phyloP scores from a whole-genome alignment of 768 basidiomycete genomes.

The Tricholomella constricta region DNA sequence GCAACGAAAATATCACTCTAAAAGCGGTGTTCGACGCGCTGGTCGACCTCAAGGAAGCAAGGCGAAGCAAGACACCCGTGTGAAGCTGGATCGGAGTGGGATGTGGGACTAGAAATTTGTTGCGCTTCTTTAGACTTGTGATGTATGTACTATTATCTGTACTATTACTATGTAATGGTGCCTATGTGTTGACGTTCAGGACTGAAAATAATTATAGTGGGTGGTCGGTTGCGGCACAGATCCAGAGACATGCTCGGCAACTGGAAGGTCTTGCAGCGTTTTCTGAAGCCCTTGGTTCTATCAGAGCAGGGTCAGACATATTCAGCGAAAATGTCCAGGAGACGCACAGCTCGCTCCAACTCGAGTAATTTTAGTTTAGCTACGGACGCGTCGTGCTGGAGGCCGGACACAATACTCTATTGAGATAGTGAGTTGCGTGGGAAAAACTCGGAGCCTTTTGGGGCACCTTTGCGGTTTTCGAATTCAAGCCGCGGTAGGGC shows the following conservation, averaged over 20 bases:
- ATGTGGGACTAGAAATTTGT: conserved; percentile 52
- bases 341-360: conserved; percentile 65
- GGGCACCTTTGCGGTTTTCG: conserved; percentile 71
- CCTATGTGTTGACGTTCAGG: background rate
- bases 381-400: conserved; percentile 65
- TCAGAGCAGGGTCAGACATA: background rate
- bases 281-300: conserved; percentile 35
- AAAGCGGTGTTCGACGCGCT: conserved; percentile 59
- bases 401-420: conserved; percentile 73
- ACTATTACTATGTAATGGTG: background rate
- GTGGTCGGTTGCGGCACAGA: background rate
- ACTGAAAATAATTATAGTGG: conserved; percentile 2
- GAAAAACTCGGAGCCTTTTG: background rate
- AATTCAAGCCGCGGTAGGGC: conserved; percentile 70
- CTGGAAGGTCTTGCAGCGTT: conserved; percentile 2
- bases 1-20: conserved; percentile 79
- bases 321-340: background rate
- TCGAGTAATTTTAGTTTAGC: conserved; percentile 66
- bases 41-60: conserved; percentile 83
- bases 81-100: conserved; percentile 60
- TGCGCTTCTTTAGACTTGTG: background rate
- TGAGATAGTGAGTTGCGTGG: background rate
- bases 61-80: conserved; percentile 73
- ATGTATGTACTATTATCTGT: conserved; percentile 5
- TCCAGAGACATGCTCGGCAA: background rate